A percentile compares a stretch with the other conserved stretches of the same genome.
phyloP scores from a whole-genome alignment of 371 early-diverging fungal species.

The Mucor saturninus region DNA sequence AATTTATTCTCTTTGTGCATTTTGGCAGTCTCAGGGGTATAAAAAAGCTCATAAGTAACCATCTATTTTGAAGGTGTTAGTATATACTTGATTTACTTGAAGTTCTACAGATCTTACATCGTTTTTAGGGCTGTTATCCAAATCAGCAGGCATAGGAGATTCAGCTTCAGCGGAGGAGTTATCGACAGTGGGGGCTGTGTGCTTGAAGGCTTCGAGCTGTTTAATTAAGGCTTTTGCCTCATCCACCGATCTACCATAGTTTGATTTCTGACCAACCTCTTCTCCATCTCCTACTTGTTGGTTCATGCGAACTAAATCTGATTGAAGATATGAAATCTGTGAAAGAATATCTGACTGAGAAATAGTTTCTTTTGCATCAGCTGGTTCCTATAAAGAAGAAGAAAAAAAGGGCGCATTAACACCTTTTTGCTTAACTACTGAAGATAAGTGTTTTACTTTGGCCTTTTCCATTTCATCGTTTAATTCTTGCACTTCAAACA shows the following conservation, averaged over 20 bases:
- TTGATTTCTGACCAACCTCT: conserved; percentile 26
- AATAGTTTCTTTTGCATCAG: conserved; percentile 30
- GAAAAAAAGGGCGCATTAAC: too few species aligned
- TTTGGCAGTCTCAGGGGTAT: conserved; percentile 71
- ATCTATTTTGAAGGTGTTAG: conserved; percentile 31
- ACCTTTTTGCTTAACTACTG: too few species aligned
- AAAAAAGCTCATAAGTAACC: conserved; percentile 80
- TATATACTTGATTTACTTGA: neutral
- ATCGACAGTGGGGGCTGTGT: conserved; percentile 11
- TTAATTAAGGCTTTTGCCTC: conserved; percentile 67
- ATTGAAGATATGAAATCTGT: conserved; percentile 69
- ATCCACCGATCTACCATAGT: conserved; percentile 46
- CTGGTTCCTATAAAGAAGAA: conserved; percentile 21
- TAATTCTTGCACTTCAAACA: conserved; percentile 84
- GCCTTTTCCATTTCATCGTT: conserved; percentile 69
- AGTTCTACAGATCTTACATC: conserved; percentile 33
- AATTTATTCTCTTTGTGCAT: conserved; percentile 65
- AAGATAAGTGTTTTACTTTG: conserved; percentile 35
- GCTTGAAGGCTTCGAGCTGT: conserved; percentile 69
- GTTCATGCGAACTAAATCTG: conserved; percentile 67
- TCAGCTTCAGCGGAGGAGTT: conserved; percentile 26
- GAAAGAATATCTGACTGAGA: conserved; percentile 66
- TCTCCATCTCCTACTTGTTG: conserved; percentile 44
- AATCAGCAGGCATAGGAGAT: conserved; percentile 12
- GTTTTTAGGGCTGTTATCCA: conserved; percentile 34